Evolutionary conservation across 176 grass and related monocot species (phyloP).

Genomic region (Carex scoparia): DNA sequence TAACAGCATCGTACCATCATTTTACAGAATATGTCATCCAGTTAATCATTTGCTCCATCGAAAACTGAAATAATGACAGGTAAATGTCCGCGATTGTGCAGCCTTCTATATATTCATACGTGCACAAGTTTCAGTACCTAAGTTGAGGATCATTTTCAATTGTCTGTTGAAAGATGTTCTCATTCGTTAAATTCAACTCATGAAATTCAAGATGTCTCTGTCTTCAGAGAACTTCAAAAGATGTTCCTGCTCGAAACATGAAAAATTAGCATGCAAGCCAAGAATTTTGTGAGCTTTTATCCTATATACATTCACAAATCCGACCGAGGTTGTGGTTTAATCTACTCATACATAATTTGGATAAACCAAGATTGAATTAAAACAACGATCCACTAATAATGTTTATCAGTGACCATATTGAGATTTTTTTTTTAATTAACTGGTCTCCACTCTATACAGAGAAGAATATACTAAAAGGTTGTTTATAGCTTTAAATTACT

Average conservation of each 20-base stretch:
- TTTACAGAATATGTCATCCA: too few relatives aligned
- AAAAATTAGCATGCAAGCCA: not conserved
- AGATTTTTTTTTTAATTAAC: not conserved
- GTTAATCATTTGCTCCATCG: too few relatives aligned
- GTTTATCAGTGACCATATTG: not conserved
- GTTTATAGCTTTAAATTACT: not conserved
- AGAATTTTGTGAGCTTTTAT: not conserved
- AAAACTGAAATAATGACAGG: not conserved
- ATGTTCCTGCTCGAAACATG: not conserved
- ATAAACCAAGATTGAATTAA: not conserved
- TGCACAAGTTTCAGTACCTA: not conserved
- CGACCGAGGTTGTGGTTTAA: not conserved
- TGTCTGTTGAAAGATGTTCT: not conserved
- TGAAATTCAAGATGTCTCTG: not conserved
- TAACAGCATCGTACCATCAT: too few relatives aligned
- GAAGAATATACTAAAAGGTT: not conserved
- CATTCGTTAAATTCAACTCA: not conserved
- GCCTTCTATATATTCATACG: not conserved
- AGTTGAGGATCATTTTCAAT: not conserved
- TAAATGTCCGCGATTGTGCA: not conserved
- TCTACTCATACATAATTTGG: not conserved
- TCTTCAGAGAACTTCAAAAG: not conserved
- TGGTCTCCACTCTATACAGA: not conserved
- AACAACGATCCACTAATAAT: not conserved
- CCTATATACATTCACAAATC: conserved; percentile 10